Evolutionary conservation across 1,284 basidiomycete genomes (phyloP).

Genomic region (Austroboletus rostrupii): DNA sequence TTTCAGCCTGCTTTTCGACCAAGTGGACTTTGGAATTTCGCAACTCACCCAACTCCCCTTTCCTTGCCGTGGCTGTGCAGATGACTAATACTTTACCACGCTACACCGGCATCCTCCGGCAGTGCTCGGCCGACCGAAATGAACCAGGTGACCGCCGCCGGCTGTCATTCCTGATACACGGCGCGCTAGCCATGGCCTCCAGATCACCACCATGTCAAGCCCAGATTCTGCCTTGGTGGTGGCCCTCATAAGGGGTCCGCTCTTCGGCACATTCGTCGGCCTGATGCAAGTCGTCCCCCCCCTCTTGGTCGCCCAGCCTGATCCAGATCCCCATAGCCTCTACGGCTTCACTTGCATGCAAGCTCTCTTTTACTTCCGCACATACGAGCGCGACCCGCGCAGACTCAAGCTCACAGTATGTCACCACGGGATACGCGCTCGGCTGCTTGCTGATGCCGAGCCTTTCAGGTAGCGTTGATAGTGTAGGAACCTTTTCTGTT

Average conservation of each 20-base stretch:
- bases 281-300: constrained; percentile 15
- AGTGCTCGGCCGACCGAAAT: too few relatives aligned
- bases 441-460: background rate
- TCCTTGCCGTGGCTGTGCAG: background rate
- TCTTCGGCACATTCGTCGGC: constrained; percentile 27
- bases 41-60: constrained; percentile 5
- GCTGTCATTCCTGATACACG: too few relatives aligned
- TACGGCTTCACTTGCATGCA: constrained; percentile 30
- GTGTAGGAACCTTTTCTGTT: constrained; percentile 10
- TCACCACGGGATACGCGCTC: too few relatives aligned
- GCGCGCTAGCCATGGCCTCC: too few relatives aligned
- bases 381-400: constrained; percentile 19
- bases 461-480: constrained; percentile 21
- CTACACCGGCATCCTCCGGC: too few relatives aligned
- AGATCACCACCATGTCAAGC: too few relatives aligned
- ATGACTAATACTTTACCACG: constrained; percentile 27
- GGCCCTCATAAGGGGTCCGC: constrained; percentile 23
- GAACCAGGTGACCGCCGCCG: too few relatives aligned
- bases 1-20: constrained; percentile 20
- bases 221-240: background rate
- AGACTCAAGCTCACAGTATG: constrained; percentile 25
- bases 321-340: constrained; percentile 9
- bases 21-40: constrained; percentile 24
- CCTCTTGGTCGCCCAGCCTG: constrained; percentile 3
- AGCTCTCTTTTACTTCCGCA: constrained; percentile 28